phyloP scores from a whole-genome alignment of 139 green algal genomes.

The Gonium pectorale region DNA sequence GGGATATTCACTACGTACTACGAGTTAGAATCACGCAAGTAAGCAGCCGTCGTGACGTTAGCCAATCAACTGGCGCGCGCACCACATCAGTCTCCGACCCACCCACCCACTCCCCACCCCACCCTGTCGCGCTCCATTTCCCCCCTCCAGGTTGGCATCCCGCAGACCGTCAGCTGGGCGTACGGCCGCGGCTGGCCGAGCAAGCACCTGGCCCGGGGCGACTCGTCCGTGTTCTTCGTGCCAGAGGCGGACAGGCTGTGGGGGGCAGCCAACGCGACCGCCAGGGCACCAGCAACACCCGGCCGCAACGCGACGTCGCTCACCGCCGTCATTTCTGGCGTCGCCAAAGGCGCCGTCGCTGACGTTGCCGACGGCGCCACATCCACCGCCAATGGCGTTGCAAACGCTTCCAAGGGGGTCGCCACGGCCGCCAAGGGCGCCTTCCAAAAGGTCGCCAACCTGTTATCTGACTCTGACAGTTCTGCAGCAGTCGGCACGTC shows the following conservation, averaged over 20 bases:
- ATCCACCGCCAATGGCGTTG: too few species aligned
- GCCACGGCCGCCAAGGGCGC: background rate
- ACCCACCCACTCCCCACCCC: background rate
- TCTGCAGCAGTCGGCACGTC: too few species aligned
- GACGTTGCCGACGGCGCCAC: background rate
- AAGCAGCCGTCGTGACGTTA: background rate
- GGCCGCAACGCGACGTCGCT: too few species aligned
- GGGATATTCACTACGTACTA: too few species aligned
- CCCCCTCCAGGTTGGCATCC: background rate
- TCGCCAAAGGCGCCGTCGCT: background rate
- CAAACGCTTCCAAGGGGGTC: too few species aligned
- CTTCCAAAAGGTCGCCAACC: too few species aligned
- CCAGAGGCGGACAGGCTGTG: constrained; percentile 8
- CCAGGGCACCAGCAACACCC: too few species aligned
- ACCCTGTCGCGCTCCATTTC: background rate
- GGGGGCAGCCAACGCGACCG: background rate
- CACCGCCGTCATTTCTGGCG: too few species aligned
- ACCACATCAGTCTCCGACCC: background rate
- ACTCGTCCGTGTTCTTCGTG: constrained; percentile 10
- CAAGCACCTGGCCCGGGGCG: background rate
- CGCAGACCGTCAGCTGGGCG: constrained; percentile 32
- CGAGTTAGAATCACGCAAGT: too few species aligned
- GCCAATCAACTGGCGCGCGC: background rate
- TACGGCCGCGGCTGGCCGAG: constrained; percentile 20
- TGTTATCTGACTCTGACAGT: too few species aligned